phyloP scores from a whole-genome alignment of 2,329 filamentous ascomycete species.

The Rosellinia necatrix region DNA sequence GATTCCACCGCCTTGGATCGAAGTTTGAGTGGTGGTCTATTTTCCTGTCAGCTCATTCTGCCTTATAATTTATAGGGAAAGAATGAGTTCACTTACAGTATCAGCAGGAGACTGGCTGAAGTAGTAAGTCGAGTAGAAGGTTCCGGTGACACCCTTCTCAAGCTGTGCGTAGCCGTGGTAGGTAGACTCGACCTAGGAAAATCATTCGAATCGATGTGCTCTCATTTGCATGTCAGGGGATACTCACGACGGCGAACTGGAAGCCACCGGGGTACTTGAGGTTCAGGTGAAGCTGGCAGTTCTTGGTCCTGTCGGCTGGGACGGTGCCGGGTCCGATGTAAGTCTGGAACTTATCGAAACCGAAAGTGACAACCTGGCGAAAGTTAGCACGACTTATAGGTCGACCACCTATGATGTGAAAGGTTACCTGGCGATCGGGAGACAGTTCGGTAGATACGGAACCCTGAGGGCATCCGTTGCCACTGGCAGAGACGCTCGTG shows the following conservation, averaged over 20 bases:
- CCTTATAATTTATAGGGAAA: background rate
- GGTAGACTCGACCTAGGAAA: slow-evolving; percentile 46
- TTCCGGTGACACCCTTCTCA: slow-evolving; percentile 49
- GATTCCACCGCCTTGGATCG: slow-evolving; percentile 47
- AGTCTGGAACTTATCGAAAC: slow-evolving; percentile 53
- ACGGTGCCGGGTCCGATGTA: slow-evolving; percentile 50
- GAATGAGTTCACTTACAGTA: slow-evolving; percentile 37
- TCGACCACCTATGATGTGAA: background rate
- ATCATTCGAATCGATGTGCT: background rate
- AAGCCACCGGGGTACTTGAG: slow-evolving; percentile 53
- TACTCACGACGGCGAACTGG: slow-evolving; percentile 48
- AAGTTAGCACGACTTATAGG: slow-evolving; percentile 15
- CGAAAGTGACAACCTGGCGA: slow-evolving; percentile 50
- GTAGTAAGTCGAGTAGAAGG: slow-evolving; percentile 53
- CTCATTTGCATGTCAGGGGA: background rate
- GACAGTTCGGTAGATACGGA: slow-evolving; percentile 49
- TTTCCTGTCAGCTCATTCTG: slow-evolving; percentile 3
- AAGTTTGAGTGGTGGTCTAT: slow-evolving; percentile 49
- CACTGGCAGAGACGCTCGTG: slow-evolving; percentile 46
- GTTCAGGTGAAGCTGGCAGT: slow-evolving; percentile 53
- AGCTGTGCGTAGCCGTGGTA: slow-evolving; percentile 55
- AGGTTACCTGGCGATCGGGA: slow-evolving; percentile 46
- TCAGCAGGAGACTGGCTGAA: slow-evolving; percentile 51
- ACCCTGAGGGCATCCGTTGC: slow-evolving; percentile 51
- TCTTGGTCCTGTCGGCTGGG: slow-evolving; percentile 48